Evolutionary conservation across 129 eudicot species (phyloP).

Genomic region (Lonicera japonica): DNA sequence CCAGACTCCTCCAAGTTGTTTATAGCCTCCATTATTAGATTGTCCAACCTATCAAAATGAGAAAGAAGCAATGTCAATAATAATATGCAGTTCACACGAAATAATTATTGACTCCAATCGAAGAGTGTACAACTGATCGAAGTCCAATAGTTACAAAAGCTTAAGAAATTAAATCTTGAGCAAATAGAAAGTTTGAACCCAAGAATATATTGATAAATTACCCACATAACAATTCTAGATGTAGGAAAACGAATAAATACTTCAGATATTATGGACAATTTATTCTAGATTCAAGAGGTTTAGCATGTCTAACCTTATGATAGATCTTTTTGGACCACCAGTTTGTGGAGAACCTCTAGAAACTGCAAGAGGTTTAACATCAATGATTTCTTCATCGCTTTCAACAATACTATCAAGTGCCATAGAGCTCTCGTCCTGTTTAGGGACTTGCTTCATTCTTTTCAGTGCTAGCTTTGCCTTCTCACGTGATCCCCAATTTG

Average conservation of each 20-base stretch:
- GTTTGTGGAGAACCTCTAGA: conserved; percentile 66
- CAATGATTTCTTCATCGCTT: conserved; percentile 71
- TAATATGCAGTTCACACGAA: background rate
- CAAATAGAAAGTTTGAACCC: no score
- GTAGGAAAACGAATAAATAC: no score
- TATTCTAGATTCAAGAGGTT: no score
- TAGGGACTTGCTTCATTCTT: conserved; percentile 52
- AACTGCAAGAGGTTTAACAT: conserved; percentile 47
- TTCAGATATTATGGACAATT: no score
- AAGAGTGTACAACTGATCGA: no score
- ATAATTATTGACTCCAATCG: no score
- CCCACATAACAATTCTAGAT: conserved; percentile 1
- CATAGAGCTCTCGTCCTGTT: conserved; percentile 55
- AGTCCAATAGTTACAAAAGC: no score
- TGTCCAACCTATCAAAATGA: conserved; percentile 68
- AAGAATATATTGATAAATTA: no score
- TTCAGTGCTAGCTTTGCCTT: conserved; percentile 78
- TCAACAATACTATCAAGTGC: conserved; percentile 30
- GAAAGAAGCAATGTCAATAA: conserved; percentile 12
- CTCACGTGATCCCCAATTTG: conserved; percentile 88
- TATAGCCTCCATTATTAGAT: conserved; percentile 89
- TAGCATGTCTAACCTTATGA: conserved; percentile 56
- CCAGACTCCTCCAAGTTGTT: conserved; percentile 83
- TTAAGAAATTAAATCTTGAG: background rate
- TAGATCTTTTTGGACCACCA: conserved; percentile 77